Percentiles rank a stretch among this genome's conserved stretches.
phyloP scores from a whole-genome alignment of 805 yeast genomes.

The Saturnispora bothae region DNA sequence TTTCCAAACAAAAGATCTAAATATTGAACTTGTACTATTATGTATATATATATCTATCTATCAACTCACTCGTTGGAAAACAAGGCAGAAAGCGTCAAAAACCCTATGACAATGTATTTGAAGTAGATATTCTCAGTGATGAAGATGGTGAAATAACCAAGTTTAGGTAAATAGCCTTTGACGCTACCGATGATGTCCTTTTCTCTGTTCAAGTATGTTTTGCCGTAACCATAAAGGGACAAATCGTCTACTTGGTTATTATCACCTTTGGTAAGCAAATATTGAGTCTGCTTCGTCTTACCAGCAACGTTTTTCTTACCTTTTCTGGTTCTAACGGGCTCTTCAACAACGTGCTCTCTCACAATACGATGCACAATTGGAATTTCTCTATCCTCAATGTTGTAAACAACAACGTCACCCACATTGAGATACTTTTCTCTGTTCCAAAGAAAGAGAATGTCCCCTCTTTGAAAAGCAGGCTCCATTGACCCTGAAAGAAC shows the following conservation, averaged over 20 bases:
- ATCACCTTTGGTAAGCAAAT: conserved; percentile 88
- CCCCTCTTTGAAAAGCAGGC: conserved; percentile 98
- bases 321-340: conserved; percentile 14
- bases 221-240: conserved; percentile 68
- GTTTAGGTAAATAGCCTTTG: conserved; percentile 79
- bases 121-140: conserved; percentile 82
- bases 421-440: conserved; percentile 55
- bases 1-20: too few species aligned
- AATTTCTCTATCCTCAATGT: conserved; percentile 63
- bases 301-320: conserved; percentile 10
- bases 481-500: conserved; percentile 98
- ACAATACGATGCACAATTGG: conserved; percentile 97
- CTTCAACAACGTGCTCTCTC: conserved; percentile 57
- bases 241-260: conserved; percentile 89
- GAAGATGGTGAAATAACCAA: conserved; percentile 87
- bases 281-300: conserved; percentile 31
- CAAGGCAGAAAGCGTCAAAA: conserved; percentile 61
- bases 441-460: conserved; percentile 85
- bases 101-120: conserved; percentile 66
- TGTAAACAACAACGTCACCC: conserved; percentile 93
- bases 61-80: conserved; percentile 18
- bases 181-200: conserved; percentile 83
- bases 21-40: too few species aligned
- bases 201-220: conserved; percentile 64
- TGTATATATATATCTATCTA: neutral